A percentile compares a stretch with the other conserved stretches of the same genome.
Conservation (phyloP, 805 yeast genomes). For the Wickerhamiella shivajii region DNA sequence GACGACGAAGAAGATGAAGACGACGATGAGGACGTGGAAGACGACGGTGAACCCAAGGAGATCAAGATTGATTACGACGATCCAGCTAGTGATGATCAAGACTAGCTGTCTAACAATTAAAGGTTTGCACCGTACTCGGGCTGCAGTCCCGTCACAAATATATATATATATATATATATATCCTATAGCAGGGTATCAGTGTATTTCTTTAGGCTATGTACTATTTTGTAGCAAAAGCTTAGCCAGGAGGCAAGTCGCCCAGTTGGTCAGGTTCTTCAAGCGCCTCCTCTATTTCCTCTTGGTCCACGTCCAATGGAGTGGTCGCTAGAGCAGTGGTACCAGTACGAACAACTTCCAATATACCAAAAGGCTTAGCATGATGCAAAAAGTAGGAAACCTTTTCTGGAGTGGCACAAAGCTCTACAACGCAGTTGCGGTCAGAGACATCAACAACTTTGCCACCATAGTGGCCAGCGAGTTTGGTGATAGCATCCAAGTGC, state of each 20-base stretch:
- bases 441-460: constrained; percentile 86
- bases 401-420: constrained; percentile 85
- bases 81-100: constrained; percentile 12
- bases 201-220: not conserved
- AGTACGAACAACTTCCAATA: constrained; percentile 88
- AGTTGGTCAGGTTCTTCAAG: constrained; percentile 58
- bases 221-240: constrained; percentile 12
- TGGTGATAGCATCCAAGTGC: constrained; percentile 73
- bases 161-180: too few relatives aligned
- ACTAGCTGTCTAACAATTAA: too few relatives aligned
- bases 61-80: not conserved
- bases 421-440: constrained; percentile 87
- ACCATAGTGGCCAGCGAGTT: constrained; percentile 73
- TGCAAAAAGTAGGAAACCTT: constrained; percentile 77
- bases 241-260: constrained; percentile 92
- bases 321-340: constrained; percentile 99
- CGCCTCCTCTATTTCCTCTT: constrained; percentile 39
- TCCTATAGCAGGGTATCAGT: not conserved
- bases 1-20: constrained; percentile 10
- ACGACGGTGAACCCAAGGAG: constrained; percentile 1
- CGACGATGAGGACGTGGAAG: constrained; percentile 13
- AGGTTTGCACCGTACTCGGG: too few relatives aligned
- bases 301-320: constrained; percentile 58
- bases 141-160: too few relatives aligned
- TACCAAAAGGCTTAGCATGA: constrained; percentile 88